Evolutionary conservation across 176 grass and related monocot species (phyloP).

Genomic region (Bromus sterilis): DNA sequence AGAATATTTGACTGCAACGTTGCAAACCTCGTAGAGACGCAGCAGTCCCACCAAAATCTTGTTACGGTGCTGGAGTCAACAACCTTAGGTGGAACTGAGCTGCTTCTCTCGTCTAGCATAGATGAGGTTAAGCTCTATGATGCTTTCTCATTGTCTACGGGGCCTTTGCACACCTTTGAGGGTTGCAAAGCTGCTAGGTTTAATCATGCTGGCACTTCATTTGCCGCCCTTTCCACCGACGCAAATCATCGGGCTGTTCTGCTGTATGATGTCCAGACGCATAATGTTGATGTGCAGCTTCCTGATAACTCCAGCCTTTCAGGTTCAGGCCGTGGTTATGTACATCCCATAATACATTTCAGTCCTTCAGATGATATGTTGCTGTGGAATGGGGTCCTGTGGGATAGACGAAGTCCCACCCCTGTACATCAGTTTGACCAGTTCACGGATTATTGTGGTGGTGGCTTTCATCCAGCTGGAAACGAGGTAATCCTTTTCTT

Average conservation of each 20-base stretch:
- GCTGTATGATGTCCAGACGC: constrained; percentile 83
- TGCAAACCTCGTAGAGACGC: constrained; percentile 68
- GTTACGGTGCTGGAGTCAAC: constrained; percentile 67
- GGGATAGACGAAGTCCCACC: constrained; percentile 59
- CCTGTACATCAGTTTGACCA: constrained; percentile 86
- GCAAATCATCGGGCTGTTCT: constrained; percentile 44
- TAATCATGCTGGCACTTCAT: constrained; percentile 60
- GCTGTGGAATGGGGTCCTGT: constrained; percentile 89
- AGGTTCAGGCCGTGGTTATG: constrained; percentile 41
- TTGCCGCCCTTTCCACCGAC: constrained; percentile 74
- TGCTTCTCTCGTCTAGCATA: constrained; percentile 70
- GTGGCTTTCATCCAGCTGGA: constrained; percentile 95
- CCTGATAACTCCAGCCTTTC: constrained; percentile 52
- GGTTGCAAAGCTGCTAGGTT: constrained; percentile 82
- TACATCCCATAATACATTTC: constrained; percentile 92
- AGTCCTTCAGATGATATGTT: constrained; percentile 79
- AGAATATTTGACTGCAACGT: constrained; percentile 90
- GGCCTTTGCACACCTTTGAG: constrained; percentile 81
- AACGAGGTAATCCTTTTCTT: constrained; percentile 58
- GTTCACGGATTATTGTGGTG: constrained; percentile 93
- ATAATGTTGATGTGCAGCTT: constrained; percentile 43
- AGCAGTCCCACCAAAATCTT: constrained; percentile 59
- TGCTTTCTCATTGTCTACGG: constrained; percentile 45
- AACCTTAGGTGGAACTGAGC: constrained; percentile 42
- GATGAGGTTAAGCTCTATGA: constrained; percentile 89